phyloP scores from a whole-genome alignment of 768 basidiomycete species.

The Mrakia frigida region DNA sequence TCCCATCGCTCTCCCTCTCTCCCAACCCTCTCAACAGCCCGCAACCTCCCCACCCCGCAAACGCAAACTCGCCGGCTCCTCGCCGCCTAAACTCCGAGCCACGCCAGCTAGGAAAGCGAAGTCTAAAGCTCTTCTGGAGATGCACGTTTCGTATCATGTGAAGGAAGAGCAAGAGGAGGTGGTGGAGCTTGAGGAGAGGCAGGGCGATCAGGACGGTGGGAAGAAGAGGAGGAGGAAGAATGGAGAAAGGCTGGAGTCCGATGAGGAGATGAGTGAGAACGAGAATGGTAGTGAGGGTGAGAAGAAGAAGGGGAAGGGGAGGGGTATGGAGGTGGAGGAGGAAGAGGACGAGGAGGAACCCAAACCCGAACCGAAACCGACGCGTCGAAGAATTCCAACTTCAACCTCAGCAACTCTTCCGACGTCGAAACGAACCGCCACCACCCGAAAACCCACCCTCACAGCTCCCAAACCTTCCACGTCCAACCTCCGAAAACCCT shows the following conservation, averaged over 20 bases:
- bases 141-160: neutral
- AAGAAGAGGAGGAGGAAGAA: neutral
- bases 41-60: neutral
- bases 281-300: slow-evolving; percentile 30
- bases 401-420: neutral
- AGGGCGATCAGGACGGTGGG: neutral
- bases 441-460: neutral
- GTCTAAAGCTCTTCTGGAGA: neutral
- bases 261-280: slow-evolving; percentile 35
- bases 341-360: neutral
- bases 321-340: slow-evolving; percentile 35
- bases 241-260: slow-evolving; percentile 27
- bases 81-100: neutral
- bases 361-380: neutral
- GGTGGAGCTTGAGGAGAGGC: neutral
- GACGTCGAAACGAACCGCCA: neutral
- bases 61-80: neutral
- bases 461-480: neutral
- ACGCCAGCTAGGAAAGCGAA: neutral
- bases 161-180: neutral
- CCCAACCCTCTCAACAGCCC: neutral
- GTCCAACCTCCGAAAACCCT: neutral
- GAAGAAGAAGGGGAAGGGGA: slow-evolving; percentile 32
- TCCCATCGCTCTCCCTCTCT: too few relatives aligned
- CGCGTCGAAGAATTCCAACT: neutral